A percentile compares a stretch with the other conserved stretches of the same genome.
Conservation (phyloP, 805 yeast species). For the Brettanomyces custersianus region DNA sequence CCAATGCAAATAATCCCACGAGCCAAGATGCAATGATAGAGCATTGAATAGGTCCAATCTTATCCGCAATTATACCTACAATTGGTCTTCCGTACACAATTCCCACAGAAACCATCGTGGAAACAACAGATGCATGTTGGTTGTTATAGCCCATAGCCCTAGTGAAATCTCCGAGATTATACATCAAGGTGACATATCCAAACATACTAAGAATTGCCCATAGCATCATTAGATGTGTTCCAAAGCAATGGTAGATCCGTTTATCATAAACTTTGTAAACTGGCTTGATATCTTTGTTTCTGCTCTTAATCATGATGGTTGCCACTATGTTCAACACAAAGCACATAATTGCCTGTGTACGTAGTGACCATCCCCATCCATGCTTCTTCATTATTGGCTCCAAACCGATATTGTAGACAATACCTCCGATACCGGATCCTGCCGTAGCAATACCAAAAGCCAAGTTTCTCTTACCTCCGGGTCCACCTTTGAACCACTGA, state of each 20-base stretch:
- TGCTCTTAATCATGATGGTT: conserved; percentile 27
- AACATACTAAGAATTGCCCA: conserved; percentile 42
- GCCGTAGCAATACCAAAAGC: conserved; percentile 39
- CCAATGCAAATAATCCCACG: conserved; percentile 33
- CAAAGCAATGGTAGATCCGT: conserved; percentile 28
- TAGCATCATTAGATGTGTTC: conserved; percentile 22
- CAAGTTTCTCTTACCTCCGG: conserved; percentile 42
- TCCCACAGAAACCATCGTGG: conserved; percentile 55
- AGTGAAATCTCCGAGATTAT: conserved; percentile 52
- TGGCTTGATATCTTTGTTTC: conserved; percentile 28
- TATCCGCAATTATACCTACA: conserved; percentile 43
- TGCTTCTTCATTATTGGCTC: conserved; percentile 30
- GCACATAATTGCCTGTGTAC: conserved; percentile 37
- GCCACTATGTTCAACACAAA: conserved; percentile 26
- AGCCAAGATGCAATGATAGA: conserved; percentile 28
- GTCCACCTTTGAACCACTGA: conserved; percentile 46
- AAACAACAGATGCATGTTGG: conserved; percentile 45
- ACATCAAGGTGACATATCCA: conserved; percentile 53
- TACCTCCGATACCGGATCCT: conserved; percentile 49
- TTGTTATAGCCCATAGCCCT: conserved; percentile 48
- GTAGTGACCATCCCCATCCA: conserved; percentile 40
- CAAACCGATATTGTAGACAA: conserved; percentile 39
- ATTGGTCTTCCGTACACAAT: conserved; percentile 46
- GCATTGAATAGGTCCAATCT: conserved; percentile 42
- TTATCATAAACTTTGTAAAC: conserved; percentile 33